These are phyloP conservation scores for Ephemerocybe angulata DNA, from an alignment of 768 basidiomycete species.

Conservation along the genomic window DNA sequence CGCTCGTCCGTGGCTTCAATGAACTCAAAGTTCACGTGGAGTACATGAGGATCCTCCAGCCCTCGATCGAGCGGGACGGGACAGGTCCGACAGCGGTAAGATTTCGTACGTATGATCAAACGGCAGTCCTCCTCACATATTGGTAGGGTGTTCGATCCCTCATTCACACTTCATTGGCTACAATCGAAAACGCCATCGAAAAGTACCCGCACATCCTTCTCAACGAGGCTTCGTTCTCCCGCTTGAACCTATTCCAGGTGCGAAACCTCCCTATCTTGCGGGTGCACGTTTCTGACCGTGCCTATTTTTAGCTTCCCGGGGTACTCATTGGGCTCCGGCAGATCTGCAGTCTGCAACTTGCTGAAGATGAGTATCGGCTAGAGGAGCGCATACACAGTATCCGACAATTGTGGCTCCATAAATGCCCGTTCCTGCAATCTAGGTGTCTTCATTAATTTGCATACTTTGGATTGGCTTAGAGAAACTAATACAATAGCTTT, in stretches of 20 bases:
- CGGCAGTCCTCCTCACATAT: not conserved
- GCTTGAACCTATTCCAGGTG: not conserved
- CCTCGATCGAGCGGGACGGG: constrained; percentile 13
- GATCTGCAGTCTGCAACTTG: constrained; percentile 15
- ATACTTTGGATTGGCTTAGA: too few relatives aligned
- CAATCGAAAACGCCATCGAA: constrained; percentile 20
- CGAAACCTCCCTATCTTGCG: constrained; percentile 11
- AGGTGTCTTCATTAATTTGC: not conserved
- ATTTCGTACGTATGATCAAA: not conserved
- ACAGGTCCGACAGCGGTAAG: constrained; percentile 21
- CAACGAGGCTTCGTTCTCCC: constrained; percentile 1
- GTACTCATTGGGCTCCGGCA: constrained; percentile 18
- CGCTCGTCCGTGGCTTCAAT: constrained; percentile 19
- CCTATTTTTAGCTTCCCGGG: constrained; percentile 23
- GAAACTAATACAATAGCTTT: too few relatives aligned
- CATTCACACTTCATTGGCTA: constrained; percentile 17
- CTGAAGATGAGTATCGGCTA: constrained; percentile 21
- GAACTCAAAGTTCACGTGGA: constrained; percentile 16
- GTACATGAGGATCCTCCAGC: constrained; percentile 17
- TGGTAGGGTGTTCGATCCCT: constrained; percentile 18
- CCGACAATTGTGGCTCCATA: not conserved
- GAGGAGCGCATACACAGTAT: constrained; percentile 11
- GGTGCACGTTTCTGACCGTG: constrained; percentile 7
- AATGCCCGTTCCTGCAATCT: not conserved
- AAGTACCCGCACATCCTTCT: constrained; percentile 14